phyloP scores from a whole-genome alignment of 1,284 basidiomycete species.

The Ganoderma resinaceum region DNA sequence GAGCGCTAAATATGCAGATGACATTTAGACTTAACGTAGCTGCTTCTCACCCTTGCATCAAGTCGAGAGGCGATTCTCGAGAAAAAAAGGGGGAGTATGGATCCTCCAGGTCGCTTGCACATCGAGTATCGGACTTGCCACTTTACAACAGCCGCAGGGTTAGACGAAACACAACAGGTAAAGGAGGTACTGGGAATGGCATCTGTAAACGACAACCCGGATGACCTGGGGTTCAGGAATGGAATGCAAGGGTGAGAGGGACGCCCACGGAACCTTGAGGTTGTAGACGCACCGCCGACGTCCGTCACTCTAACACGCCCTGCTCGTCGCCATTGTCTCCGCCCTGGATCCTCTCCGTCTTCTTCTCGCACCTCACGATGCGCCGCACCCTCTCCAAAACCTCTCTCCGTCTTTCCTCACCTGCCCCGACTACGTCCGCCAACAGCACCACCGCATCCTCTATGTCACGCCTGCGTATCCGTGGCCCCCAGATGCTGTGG shows the following conservation, averaged over 20 bases:
- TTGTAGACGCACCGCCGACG: background rate
- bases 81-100: background rate
- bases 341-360: slow-evolving; percentile 60
- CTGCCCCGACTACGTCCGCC: slow-evolving; percentile 11
- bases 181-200: background rate
- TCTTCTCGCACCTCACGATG: slow-evolving; percentile 57
- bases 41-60: background rate
- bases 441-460: slow-evolving; percentile 42
- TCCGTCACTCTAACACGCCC: slow-evolving; percentile 35
- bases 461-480: slow-evolving; percentile 49
- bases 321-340: slow-evolving; percentile 55
- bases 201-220: background rate
- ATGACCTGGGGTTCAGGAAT: background rate
- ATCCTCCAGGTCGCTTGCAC: background rate
- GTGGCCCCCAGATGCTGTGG: slow-evolving; percentile 63
- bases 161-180: background rate
- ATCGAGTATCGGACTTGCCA: background rate
- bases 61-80: background rate
- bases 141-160: background rate
- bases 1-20: background rate
- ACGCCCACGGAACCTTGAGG: background rate
- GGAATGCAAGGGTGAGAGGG: background rate
- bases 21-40: background rate
- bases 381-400: slow-evolving; percentile 43
- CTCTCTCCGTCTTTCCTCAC: slow-evolving; percentile 20